Conservation (phyloP, 2,329 filamentous ascomycete genomes). For the Phoma sp. region DNA sequence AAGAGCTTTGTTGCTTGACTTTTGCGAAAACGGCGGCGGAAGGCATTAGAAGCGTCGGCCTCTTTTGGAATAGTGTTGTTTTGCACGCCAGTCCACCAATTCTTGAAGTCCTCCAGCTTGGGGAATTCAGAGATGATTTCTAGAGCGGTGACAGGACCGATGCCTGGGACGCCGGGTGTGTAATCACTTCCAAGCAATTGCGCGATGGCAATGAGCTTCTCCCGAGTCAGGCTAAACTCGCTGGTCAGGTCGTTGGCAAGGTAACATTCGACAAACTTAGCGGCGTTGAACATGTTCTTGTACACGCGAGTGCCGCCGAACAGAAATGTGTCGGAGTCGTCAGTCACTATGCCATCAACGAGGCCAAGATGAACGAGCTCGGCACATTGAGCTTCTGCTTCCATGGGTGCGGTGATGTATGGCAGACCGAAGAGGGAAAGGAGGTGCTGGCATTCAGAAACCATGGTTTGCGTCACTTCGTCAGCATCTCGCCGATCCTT, state of each 20-base stretch:
- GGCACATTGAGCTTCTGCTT: slow-evolving; percentile 97
- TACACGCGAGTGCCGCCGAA: slow-evolving; percentile 97
- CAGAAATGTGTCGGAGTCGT: slow-evolving; percentile 94
- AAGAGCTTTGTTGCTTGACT: slow-evolving; percentile 84
- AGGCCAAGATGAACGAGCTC: slow-evolving; percentile 84
- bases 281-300: slow-evolving; percentile 99
- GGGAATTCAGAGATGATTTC: slow-evolving; percentile 94
- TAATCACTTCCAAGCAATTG: slow-evolving; percentile 94
- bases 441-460: slow-evolving; percentile 90
- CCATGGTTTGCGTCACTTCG: slow-evolving; percentile 95
- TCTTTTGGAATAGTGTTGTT: slow-evolving; percentile 65
- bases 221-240: slow-evolving; percentile 85
- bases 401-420: slow-evolving; percentile 98
- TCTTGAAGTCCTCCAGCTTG: slow-evolving; percentile 74
- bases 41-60: slow-evolving; percentile 62
- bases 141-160: slow-evolving; percentile 92
- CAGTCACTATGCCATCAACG: slow-evolving; percentile 96
- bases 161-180: slow-evolving; percentile 86
- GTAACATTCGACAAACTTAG: slow-evolving; percentile 98
- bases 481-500: slow-evolving; percentile 95
- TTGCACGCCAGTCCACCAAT: slow-evolving; percentile 88
- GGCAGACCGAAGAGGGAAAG: slow-evolving; percentile 90
- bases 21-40: slow-evolving; percentile 86
- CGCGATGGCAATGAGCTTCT: slow-evolving; percentile 86
- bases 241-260: slow-evolving; percentile 81